Evolutionary conservation across 352 stramenopile species (phyloP).

Genomic region (Nothophytophthora sp.): DNA sequence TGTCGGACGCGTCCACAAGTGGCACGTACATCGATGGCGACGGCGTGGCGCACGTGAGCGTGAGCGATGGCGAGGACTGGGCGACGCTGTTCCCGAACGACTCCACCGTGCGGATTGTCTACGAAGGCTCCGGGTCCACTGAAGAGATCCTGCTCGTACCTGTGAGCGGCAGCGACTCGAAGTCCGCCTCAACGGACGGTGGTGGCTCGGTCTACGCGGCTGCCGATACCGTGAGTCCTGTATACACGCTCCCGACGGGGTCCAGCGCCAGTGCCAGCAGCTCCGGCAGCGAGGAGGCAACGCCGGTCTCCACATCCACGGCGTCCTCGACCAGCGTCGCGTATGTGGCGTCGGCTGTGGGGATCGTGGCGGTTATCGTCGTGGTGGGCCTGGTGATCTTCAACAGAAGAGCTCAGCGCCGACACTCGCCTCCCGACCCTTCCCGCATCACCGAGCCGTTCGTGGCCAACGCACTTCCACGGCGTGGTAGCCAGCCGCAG

Average conservation of each 20-base stretch:
- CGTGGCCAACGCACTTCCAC: conserved; percentile 24
- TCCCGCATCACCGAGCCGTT: conserved; percentile 22
- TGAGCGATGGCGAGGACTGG: conserved; percentile 35
- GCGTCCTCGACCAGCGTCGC: conserved; percentile 15
- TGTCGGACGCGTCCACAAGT: conserved; percentile 30
- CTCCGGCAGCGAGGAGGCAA: conserved; percentile 5
- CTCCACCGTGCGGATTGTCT: conserved; percentile 45
- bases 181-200: conserved; percentile 1
- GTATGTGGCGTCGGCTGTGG: conserved; percentile 25
- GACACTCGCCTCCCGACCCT: conserved; percentile 16
- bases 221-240: conserved; percentile 9
- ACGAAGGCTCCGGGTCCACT: conserved; percentile 31
- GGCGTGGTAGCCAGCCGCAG: conserved; percentile 16
- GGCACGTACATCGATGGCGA: conserved; percentile 21
- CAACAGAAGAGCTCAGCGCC: conserved; percentile 23
- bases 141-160: conserved; percentile 37
- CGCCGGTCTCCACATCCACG: conserved; percentile 14
- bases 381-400: conserved; percentile 23
- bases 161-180: conserved; percentile 14
- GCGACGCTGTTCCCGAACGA: conserved; percentile 36
- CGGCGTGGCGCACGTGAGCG: conserved; percentile 32
- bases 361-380: conserved; percentile 27
- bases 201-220: conserved; percentile 16
- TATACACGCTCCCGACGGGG: conserved; percentile 20
- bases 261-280: conserved; percentile 21